phyloP scores from a whole-genome alignment of 2,329 filamentous ascomycete genomes.

The Penicillium sclerotiorum region DNA sequence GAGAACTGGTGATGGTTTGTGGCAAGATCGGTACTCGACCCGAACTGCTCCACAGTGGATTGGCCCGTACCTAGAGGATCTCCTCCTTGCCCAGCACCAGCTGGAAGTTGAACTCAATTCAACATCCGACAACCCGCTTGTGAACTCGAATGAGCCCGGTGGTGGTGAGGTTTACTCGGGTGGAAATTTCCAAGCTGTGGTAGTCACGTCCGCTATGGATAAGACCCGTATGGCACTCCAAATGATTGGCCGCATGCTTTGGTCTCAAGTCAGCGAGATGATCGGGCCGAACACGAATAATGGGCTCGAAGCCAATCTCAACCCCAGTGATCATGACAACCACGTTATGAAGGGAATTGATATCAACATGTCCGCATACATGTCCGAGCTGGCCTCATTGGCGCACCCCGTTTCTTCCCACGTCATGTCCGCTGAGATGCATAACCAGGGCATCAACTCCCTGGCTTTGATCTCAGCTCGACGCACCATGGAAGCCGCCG shows the following conservation, averaged over 20 bases:
- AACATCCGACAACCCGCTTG: constrained; percentile 67
- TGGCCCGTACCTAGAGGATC: constrained; percentile 66
- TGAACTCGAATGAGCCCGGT: constrained; percentile 46
- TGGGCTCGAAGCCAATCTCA: constrained; percentile 65
- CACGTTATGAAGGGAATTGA: constrained; percentile 68
- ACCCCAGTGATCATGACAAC: constrained; percentile 57
- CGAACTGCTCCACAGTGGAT: constrained; percentile 70
- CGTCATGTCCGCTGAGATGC: constrained; percentile 68
- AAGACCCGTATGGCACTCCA: constrained; percentile 57
- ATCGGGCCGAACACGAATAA: constrained; percentile 63
- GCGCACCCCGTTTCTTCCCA: constrained; percentile 65
- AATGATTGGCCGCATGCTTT: constrained; percentile 65
- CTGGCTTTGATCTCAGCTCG: constrained; percentile 63
- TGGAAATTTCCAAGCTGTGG: constrained; percentile 68
- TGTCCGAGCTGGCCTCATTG: constrained; percentile 64
- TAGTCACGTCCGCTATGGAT: constrained; percentile 67
- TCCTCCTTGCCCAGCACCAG: constrained; percentile 60
- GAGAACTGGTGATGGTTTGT: constrained; percentile 38
- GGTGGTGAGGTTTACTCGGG: constrained; percentile 57
- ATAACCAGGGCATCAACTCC: constrained; percentile 68
- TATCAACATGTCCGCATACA: constrained; percentile 66
- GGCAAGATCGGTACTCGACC: constrained; percentile 67
- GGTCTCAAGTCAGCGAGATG: constrained; percentile 64
- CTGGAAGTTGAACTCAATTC: constrained; percentile 66
- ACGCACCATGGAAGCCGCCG: constrained; percentile 59